Base-by-base conservation (phyloP, 2,329 filamentous ascomycete species). In the Pyrenochaeta sp. region DNA sequence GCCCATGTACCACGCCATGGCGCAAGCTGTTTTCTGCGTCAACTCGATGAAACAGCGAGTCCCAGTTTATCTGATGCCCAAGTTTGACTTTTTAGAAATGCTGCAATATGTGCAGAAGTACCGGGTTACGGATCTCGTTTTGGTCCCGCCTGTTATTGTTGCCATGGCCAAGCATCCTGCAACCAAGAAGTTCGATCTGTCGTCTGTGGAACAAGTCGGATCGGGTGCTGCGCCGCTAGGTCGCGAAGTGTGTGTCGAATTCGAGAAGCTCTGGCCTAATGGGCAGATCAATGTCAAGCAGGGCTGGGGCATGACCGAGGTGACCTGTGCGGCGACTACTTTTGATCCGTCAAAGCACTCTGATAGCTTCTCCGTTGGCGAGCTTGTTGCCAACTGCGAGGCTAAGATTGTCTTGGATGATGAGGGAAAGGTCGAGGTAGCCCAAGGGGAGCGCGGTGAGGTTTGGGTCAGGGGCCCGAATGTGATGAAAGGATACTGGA, bases 241-340 rank as follows among this genome's bases (percentile, higher is more conserved):
- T 6, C 51, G 65, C 19, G 74, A 77, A 46, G 63, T 72, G 0
- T 67, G 63, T 24, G 58, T 50, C 6, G 83, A 86, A 53, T 79
- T 84, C 7, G 79, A 87, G 63, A 77, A 73, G 44, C 61, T 85
- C 43, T 84, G 84, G 76, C 69, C 73, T 1, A 62, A 53, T 1
- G 73, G 76, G 10, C 61, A 69, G 15, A 69, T 83, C 17, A 79
- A 80, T 54, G 63, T 85, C 19, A 81, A 79, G 63, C 89, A 93
- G 69, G 90, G 89, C 3, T 95, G 89, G 87, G 90, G 90, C 4
- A 93, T 95, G 90, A 94, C 90, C 1, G 90, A 94, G 63, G 72
- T 76, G 3, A 94, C 89, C 0, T 93, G 89, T 67, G 84, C 86
- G 0, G 77, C 81, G 13, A 78, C 88, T 9, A 78, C 78, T 6